Evolutionary conservation across 148 eudicot genomes (phyloP), one percentile per base, ranked within the genome.

Genomic region (Vaccinium macrocarpon): DNA sequence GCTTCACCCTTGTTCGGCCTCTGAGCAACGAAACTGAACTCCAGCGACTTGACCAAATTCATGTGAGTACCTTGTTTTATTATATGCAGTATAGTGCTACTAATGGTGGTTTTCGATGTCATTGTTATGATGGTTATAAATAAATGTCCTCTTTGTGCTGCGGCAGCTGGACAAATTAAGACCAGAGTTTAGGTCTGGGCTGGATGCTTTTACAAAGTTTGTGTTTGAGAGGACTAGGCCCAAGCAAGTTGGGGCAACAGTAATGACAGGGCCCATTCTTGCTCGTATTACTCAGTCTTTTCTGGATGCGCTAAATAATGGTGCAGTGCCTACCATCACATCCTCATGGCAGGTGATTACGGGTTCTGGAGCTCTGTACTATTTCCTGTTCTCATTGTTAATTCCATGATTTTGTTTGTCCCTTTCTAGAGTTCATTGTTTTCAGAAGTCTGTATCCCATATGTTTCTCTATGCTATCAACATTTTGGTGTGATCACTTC

Each of bases 191-290:
- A 91, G 82, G 90, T 86, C 95, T 83, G 99, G 99, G 74, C 90
- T 97, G 82, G 98, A 97, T 86, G 95, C 98, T 78, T 86, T 97
- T 88, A 97, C 97, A 19, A 93, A 90, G 82, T 97, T 92, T 83
- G 97, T 97, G 62, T 97, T 95, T 86, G 98, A 97, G 92, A 93
- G 98, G 90, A 93, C 98, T 48, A 90, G 98, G 90, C 99, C 98
- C 71, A 95, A 97, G 88, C 99, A 97, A 91, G 78, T 95, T 76
- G 99, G 99, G 21, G 96, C 94, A 42, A 92, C 96, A 48, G 90
- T 95, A 48, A 91, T 97, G 97, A 97, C 95, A 68, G 99, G 99
- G 59, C 98, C 99, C 25, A 88, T 97, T 87, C 88, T 97, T 87
- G 97, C 97, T 76, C 96, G 96, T 81, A 88, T 97, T 9, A 95